Base-by-base conservation (phyloP, 176 grass and related monocot species). In the Juncus effusus region DNA sequence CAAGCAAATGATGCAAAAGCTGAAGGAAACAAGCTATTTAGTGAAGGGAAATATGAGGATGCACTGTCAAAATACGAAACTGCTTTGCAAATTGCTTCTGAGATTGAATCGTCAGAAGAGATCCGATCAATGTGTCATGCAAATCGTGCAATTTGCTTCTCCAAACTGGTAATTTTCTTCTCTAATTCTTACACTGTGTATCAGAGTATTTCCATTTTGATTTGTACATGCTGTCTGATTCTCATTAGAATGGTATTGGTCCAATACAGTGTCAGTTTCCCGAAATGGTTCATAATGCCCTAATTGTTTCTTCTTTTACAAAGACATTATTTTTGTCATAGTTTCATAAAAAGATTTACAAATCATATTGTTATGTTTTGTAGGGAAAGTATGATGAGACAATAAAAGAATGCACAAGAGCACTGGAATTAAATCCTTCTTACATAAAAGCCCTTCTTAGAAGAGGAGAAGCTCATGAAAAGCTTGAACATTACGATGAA, bases 401-500 rank as follows among this genome's bases (percentile, higher is more conserved):
- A 2, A 69, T 99, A 51, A 87, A 92, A 63, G 94, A 99, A 70
- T 99, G 94, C 85, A 99, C 85, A 41, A 99, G 89, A 76, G 94
- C 94, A 51, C 69, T 99, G 69, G 94, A 99, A 64, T 78, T 99
- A 61, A 93, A 99, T 80, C 85, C 94, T 49, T 85, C 80, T 1
- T 93, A 99, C 50, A 1, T 89, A 38, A 99, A 93, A 82, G 88
- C 94, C 51, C 70, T 99, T 56, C 67, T 99, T 62, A 83, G 94
- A 80, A 93, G 88, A 67, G 88, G 62, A 74, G 85, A 99, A 66
- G 94, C 94, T 59, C 85, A 90, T 70, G 94, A 99, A 78, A 99
- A 93, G 65, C 88, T 93, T 0, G 88, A 99, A 78, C 83, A 90
- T 69, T 99, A 90, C 76, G 94, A 99, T 7, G 94, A 99, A 71